phyloP scores from a whole-genome alignment of 208 protist species.

The Wallacemonas sp. region DNA sequence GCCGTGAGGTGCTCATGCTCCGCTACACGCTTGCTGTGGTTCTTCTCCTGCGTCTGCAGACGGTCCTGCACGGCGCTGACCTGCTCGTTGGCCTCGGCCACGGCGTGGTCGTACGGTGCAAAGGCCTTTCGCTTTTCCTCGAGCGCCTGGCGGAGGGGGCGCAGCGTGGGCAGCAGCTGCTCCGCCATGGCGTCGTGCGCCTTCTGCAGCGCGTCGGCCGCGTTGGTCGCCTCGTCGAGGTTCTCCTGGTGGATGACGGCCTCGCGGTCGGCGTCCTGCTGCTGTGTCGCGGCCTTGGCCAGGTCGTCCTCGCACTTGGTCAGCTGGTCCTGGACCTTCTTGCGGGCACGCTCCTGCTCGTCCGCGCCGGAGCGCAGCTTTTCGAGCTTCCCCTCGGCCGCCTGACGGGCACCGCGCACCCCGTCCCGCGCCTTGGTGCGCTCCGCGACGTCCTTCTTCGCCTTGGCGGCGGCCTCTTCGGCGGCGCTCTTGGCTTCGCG shows the following conservation, averaged over 20 bases:
- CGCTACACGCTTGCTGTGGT: slow-evolving; percentile 26
- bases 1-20: slow-evolving; percentile 40
- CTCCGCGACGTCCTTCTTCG: slow-evolving; percentile 73
- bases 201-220: slow-evolving; percentile 52
- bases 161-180: slow-evolving; percentile 70
- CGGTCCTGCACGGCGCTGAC: slow-evolving; percentile 50
- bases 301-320: slow-evolving; percentile 88
- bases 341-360: slow-evolving; percentile 67
- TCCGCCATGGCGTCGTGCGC: slow-evolving; percentile 78
- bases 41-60: slow-evolving; percentile 41
- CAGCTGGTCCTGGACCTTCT: slow-evolving; percentile 70
- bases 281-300: slow-evolving; percentile 70
- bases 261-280: slow-evolving; percentile 85
- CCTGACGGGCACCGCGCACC: slow-evolving; percentile 54
- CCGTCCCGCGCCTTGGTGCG: slow-evolving; percentile 61
- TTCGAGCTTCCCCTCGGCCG: slow-evolving; percentile 70
- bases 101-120: slow-evolving; percentile 86
- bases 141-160: slow-evolving; percentile 88
- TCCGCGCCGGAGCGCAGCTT: slow-evolving; percentile 70
- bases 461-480: slow-evolving; percentile 50
- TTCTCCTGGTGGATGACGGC: slow-evolving; percentile 82
- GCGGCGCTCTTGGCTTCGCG: slow-evolving; percentile 42
- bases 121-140: slow-evolving; percentile 91
- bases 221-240: slow-evolving; percentile 65
- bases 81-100: slow-evolving; percentile 61